Percentiles rank a stretch among this genome's conserved stretches.
Conservation (phyloP, 768 basidiomycete genomes). For the Serendipita vermifera region DNA sequence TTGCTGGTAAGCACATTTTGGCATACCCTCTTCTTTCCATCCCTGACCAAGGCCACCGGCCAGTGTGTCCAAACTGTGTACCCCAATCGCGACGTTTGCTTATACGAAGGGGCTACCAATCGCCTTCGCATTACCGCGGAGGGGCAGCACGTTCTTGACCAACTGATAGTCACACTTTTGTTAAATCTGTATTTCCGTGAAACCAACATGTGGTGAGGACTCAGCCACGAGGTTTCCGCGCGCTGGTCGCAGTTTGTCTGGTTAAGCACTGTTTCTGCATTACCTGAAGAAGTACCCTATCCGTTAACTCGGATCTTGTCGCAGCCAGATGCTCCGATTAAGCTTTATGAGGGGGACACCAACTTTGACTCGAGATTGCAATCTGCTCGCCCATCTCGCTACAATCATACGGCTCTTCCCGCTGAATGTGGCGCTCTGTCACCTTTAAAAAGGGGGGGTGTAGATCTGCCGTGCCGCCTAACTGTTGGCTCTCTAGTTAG, state of each 20-base stretch:
- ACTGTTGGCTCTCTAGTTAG: too few relatives aligned
- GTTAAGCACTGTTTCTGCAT: constrained; percentile 5
- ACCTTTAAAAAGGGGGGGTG: constrained; percentile 3
- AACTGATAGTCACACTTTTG: constrained; percentile 7
- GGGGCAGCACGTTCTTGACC: not conserved
- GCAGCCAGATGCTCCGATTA: not conserved
- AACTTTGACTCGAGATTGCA: constrained; percentile 4
- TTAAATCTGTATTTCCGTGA: constrained; percentile 7
- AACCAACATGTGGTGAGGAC: not conserved
- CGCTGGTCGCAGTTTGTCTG: constrained; percentile 1
- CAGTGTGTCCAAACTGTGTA: constrained; percentile 7
- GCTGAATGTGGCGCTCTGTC: not conserved
- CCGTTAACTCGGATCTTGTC: not conserved
- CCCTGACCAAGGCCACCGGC: not conserved
- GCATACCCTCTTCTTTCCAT: not conserved
- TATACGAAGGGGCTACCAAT: not conserved
- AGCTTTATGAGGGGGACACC: not conserved
- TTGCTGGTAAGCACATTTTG: not conserved
- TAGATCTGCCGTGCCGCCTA: not conserved
- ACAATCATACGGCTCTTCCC: not conserved
- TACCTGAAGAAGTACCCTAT: constrained; percentile 4
- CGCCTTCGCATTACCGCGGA: constrained; percentile 1
- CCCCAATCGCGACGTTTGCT: constrained; percentile 1
- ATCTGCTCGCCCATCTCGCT: not conserved
- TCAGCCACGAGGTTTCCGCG: constrained; percentile 6